A percentile compares a stretch with the other conserved stretches of the same genome.
Evolutionary conservation across 225 moss, liverwort and hornwort species (phyloP).

Genomic region (Pseudoscleropodium purum): DNA sequence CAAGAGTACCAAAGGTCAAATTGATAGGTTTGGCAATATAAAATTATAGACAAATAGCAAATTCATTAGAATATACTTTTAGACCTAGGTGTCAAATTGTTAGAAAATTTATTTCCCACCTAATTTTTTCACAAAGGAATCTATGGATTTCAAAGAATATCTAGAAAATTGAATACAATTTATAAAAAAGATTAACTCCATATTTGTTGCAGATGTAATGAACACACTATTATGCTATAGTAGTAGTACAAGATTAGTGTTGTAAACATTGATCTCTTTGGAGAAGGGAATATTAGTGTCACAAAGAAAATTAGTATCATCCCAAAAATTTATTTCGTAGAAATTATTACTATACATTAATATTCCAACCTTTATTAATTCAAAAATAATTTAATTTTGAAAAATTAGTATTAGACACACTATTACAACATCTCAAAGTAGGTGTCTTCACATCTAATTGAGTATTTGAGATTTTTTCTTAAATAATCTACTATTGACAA

Average conservation of each 20-base stretch:
- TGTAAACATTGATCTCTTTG: neutral
- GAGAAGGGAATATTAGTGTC: neutral
- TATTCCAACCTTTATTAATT: neutral
- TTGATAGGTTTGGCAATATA: neutral
- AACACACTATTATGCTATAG: neutral
- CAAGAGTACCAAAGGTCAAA: neutral
- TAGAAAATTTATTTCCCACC: neutral
- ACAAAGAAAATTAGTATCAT: neutral
- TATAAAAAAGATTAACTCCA: neutral
- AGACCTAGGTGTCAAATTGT: too few relatives aligned
- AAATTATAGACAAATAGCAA: neutral
- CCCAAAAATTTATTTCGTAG: neutral
- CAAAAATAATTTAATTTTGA: neutral
- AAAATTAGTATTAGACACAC: too few relatives aligned
- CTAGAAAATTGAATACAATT: neutral
- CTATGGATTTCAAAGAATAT: neutral
- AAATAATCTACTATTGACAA: neutral
- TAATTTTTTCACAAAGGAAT: neutral
- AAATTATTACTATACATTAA: neutral
- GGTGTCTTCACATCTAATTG: neutral
- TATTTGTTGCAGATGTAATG: accelerated
- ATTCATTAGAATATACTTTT: neutral
- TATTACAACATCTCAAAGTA: neutral
- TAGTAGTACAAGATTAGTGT: neutral
- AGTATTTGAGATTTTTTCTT: neutral